phyloP scores from a whole-genome alignment of 2,329 filamentous ascomycete species.

The Scedosporium boydii region DNA sequence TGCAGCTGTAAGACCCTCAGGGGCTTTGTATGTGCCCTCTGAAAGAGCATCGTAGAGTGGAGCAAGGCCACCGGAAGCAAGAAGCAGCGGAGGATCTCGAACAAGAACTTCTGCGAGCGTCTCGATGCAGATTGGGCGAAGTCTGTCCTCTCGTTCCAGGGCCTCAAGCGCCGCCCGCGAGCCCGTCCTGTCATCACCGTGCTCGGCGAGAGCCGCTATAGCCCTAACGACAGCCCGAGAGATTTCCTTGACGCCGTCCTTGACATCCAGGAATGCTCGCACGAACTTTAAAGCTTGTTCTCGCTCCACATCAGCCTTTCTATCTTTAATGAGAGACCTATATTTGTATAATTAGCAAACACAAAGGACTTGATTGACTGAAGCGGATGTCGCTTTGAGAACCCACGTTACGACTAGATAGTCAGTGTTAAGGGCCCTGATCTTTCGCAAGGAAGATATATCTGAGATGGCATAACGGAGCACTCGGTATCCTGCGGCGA shows the following conservation, averaged over 20 bases:
- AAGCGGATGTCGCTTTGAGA: neutral
- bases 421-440: slow-evolving; percentile 81
- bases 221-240: slow-evolving; percentile 81
- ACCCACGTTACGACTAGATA: slow-evolving; percentile 69
- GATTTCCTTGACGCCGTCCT: slow-evolving; percentile 80
- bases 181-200: slow-evolving; percentile 63
- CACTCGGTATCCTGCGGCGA: slow-evolving; percentile 88
- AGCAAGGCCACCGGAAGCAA: slow-evolving; percentile 74
- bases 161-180: slow-evolving; percentile 50
- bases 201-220: slow-evolving; percentile 82
- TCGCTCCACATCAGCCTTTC: slow-evolving; percentile 91
- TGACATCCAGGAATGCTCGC: slow-evolving; percentile 88
- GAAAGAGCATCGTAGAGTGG: slow-evolving; percentile 85
- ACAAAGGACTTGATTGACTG: neutral
- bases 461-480: slow-evolving; percentile 93
- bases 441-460: slow-evolving; percentile 76
- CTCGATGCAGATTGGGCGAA: slow-evolving; percentile 84
- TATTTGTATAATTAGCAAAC: neutral
- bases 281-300: slow-evolving; percentile 97
- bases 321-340: slow-evolving; percentile 83
- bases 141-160: slow-evolving; percentile 69
- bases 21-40: slow-evolving; percentile 85
- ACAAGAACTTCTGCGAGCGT: slow-evolving; percentile 88
- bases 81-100: slow-evolving; percentile 70
- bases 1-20: slow-evolving; percentile 78